These are phyloP conservation scores for Oryza rufipogon DNA, from an alignment of 176 grass and related monocot species.

Conservation along the genomic window DNA sequence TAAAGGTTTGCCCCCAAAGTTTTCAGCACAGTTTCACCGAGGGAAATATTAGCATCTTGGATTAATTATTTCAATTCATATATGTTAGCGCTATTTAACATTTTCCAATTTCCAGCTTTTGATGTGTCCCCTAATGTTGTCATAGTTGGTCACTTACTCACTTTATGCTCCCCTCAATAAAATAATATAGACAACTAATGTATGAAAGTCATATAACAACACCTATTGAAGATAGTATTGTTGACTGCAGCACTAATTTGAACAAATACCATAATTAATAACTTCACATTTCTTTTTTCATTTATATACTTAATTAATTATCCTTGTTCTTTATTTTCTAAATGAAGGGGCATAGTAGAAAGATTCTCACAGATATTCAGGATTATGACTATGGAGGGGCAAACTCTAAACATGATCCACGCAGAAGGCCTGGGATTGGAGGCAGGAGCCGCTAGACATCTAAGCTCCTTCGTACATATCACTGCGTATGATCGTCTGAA, in stretches of 20 bases:
- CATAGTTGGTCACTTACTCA: neutral
- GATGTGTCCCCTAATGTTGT: neutral
- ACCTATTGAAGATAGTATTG: neutral
- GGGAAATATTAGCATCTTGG: neutral
- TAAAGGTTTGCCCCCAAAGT: constrained; percentile 48
- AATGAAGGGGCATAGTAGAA: constrained; percentile 62
- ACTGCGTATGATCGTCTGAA: constrained; percentile 18
- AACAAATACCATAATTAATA: constrained; percentile 16
- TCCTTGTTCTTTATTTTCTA: constrained; percentile 15
- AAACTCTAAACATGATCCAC: constrained; percentile 78
- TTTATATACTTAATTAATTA: constrained; percentile 8
- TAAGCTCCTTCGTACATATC: constrained; percentile 24
- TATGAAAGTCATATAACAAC: constrained; percentile 30
- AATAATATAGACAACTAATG: constrained; percentile 11
- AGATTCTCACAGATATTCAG: constrained; percentile 65
- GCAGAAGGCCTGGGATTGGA: constrained; percentile 63
- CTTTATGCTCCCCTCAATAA: neutral
- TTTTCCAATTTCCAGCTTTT: constrained; percentile 22
- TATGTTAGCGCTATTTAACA: neutral
- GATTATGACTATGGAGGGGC: constrained; percentile 88
- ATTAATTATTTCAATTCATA: constrained; percentile 20
- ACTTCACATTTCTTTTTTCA: constrained; percentile 1
- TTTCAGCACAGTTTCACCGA: constrained; percentile 6
- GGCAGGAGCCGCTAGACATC: constrained; percentile 56
- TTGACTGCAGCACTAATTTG: neutral